Conservation (phyloP, 78 protist genomes). For the Dictyostelium intermedium region DNA sequence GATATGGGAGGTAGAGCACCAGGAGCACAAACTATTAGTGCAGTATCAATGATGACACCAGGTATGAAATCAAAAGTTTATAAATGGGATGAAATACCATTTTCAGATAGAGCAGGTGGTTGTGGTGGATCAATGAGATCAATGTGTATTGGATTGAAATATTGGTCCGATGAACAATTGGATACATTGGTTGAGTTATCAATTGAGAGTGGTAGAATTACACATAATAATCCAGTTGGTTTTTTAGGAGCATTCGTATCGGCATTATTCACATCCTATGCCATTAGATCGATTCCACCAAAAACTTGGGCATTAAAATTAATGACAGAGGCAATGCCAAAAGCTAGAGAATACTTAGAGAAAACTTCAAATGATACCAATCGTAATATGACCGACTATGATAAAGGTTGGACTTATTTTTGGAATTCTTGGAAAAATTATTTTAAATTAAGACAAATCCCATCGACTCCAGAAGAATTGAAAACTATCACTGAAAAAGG, state of each 20-base stretch:
- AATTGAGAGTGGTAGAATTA: constrained; percentile 86
- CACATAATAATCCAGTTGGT: constrained; percentile 69
- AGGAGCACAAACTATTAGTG: constrained; percentile 43
- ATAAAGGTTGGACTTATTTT: constrained; percentile 74
- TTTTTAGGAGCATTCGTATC: constrained; percentile 85
- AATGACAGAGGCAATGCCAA: constrained; percentile 45
- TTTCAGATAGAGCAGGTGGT: constrained; percentile 73
- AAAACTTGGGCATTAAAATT: constrained; percentile 31
- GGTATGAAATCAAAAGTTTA: not conserved
- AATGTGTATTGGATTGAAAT: constrained; percentile 86
- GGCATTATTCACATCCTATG: constrained; percentile 87
- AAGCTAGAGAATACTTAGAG: constrained; percentile 49
- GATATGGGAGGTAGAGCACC: constrained; percentile 84
- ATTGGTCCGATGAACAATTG: constrained; percentile 4
- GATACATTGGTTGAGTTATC: constrained; percentile 50
- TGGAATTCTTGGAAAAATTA: constrained; percentile 56
- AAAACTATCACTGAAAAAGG: not conserved
- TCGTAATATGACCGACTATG: constrained; percentile 5
- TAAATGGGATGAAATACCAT: constrained; percentile 68
- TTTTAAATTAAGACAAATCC: constrained; percentile 47
- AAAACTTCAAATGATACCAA: constrained; percentile 22
- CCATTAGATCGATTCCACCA: constrained; percentile 48
- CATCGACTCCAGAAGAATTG: not conserved
- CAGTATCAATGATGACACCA: constrained; percentile 23
- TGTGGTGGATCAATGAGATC: constrained; percentile 92